These are phyloP conservation scores for Annulohypoxylon nitens DNA, from an alignment of 495 filamentous ascomycete species.

Conservation along the genomic window DNA sequence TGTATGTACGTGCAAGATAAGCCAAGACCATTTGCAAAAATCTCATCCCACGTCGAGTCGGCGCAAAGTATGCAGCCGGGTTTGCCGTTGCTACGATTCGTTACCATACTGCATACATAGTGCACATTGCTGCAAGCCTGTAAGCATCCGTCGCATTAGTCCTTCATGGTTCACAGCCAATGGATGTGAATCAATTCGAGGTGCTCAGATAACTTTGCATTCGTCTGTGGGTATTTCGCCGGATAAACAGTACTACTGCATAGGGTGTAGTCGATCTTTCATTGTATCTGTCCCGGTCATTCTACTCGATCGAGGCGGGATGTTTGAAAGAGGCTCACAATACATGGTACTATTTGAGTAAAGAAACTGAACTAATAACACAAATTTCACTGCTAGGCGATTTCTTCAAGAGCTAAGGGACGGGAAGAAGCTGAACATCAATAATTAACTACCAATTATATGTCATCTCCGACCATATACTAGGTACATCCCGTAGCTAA, in stretches of 20 bases:
- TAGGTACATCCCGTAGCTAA: constrained; percentile 22
- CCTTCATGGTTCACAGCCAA: constrained; percentile 36
- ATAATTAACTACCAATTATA: constrained; percentile 29
- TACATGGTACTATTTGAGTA: neutral
- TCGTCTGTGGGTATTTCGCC: constrained; percentile 46
- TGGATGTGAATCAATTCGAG: constrained; percentile 29
- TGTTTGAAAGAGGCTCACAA: constrained; percentile 10
- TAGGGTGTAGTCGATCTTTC: constrained; percentile 28
- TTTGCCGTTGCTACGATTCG: constrained; percentile 41
- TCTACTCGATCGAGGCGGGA: constrained; percentile 30
- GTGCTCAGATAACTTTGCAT: constrained; percentile 46
- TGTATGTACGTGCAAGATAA: neutral
- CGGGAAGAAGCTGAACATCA: constrained; percentile 36
- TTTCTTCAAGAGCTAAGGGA: neutral
- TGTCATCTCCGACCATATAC: constrained; percentile 30
- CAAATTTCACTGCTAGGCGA: neutral
- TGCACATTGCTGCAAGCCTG: constrained; percentile 38
- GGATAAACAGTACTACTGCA: constrained; percentile 38
- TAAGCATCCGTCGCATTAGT: constrained; percentile 45
- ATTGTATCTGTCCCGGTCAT: constrained; percentile 22
- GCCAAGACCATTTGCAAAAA: constrained; percentile 8
- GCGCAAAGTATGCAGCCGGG: constrained; percentile 36
- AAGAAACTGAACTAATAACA: constrained; percentile 11
- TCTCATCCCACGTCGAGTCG: constrained; percentile 28
- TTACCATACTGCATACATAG: constrained; percentile 19